These are phyloP conservation scores for Curvularia lunata DNA, from an alignment of 2,329 filamentous ascomycete species.

Conservation along the genomic window DNA sequence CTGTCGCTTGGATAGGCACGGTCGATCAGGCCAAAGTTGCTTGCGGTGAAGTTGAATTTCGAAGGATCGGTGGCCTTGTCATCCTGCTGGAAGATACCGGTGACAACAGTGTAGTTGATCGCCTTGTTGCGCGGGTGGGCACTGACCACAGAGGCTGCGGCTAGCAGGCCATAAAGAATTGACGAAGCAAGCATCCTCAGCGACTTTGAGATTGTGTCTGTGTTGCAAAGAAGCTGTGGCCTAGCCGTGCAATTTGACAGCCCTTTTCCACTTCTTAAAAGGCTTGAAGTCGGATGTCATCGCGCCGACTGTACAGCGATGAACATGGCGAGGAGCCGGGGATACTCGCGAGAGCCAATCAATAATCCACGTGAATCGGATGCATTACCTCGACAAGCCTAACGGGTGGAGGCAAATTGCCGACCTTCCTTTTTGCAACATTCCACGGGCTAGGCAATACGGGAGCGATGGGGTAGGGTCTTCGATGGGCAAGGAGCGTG, in stretches of 20 bases:
- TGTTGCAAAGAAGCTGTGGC: not conserved
- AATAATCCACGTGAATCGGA: conserved; percentile 34
- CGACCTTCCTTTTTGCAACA: conserved; percentile 19
- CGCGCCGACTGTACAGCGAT: conserved; percentile 5
- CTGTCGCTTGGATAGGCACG: conserved; percentile 65
- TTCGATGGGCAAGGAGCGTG: conserved; percentile 11
- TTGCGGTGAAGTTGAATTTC: conserved; percentile 56
- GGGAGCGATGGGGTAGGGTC: not conserved
- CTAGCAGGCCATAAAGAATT: conserved; percentile 25
- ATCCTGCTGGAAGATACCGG: conserved; percentile 70
- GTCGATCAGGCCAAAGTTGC: conserved; percentile 71
- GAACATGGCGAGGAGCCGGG: conserved; percentile 1
- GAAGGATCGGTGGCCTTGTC: conserved; percentile 61
- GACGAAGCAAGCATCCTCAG: conserved; percentile 27
- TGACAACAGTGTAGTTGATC: conserved; percentile 66
- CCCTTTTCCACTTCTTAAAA: conserved; percentile 14
- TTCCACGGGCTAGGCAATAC: conserved; percentile 5
- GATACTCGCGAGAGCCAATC: conserved; percentile 29
- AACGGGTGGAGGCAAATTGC: not conserved
- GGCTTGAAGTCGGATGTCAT: conserved; percentile 8
- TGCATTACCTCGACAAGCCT: conserved; percentile 13
- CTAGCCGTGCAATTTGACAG: not conserved
- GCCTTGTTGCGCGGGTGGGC: conserved; percentile 38
- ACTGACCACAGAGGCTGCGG: conserved; percentile 22
- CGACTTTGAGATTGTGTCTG: not conserved